Evolutionary conservation across 495 filamentous ascomycete genomes (phyloP), one percentile per base, ranked within the genome.

Genomic region (Xylaria cubensis): DNA sequence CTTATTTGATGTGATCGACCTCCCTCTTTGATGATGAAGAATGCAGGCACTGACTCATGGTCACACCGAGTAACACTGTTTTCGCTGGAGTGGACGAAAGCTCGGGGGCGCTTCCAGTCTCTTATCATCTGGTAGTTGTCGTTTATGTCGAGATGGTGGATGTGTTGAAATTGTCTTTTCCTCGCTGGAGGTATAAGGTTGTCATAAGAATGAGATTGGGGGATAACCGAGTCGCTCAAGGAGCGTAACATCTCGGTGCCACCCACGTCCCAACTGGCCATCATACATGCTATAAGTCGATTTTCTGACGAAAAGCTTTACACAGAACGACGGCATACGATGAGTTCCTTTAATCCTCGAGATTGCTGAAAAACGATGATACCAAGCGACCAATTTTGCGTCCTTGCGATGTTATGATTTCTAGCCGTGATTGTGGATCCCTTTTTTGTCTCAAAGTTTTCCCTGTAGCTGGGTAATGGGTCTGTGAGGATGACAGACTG

Each of bases 191-290:
- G 66, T 55, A 64, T 69, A 70, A 69, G 64, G 56, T 34, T 72
- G 48, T 70, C 75, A 50, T 71, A 70, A 72, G 59, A 69, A 73
- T 69, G 63, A 50, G 71, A 68, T 53, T 53, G 71, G 65, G 69
- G 76, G 34, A 79, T 69, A 74, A 72, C 75, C 68, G 76, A 79
- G 65, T 79, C 77, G 75, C 77, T 79, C 67, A 76, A 72, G 66
- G 77, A 79, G 71, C 77, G 77, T 73, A 76, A 70, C 77, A 79
- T 79, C 74, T 76, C 75, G 66, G 76, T 78, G 64, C 77, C 77
- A 53, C 77, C 77, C 65, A 76, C 74, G 58, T 78, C 73, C 77
- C 77, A 78, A 74, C 71, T 72, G 48, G 77, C 77, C 77, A 79
- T 79, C 75, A 76, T 75, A 76, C 77, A 79, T 79, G 71, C 71